These are phyloP conservation scores for Royoungia palumana DNA, from an alignment of 768 basidiomycete species.

Conservation along the genomic window DNA sequence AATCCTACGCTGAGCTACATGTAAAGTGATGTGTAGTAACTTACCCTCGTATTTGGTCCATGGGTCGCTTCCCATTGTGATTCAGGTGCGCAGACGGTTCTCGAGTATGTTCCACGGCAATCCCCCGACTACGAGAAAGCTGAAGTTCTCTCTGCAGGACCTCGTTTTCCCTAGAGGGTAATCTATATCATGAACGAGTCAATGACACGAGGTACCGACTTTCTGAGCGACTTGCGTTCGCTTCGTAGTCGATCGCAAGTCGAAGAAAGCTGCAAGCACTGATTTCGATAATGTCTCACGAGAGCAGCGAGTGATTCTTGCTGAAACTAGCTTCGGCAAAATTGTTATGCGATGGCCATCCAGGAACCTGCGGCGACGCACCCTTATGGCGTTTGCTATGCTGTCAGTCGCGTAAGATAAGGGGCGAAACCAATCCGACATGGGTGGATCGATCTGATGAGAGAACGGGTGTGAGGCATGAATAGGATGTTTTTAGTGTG, in stretches of 20 bases:
- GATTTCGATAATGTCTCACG: conserved; percentile 58
- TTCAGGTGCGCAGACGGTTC: conserved; percentile 44
- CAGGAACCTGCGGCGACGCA: conserved; percentile 20
- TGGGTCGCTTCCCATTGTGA: conserved; percentile 63
- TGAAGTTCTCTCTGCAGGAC: conserved; percentile 48
- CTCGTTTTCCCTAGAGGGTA: conserved; percentile 44
- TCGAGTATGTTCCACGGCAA: conserved; percentile 22
- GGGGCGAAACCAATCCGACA: conserved; percentile 78
- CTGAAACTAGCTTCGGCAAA: conserved; percentile 55
- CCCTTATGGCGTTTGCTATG: conserved; percentile 67
- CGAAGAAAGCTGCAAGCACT: conserved; percentile 45
- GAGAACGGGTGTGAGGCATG: conserved; percentile 1
- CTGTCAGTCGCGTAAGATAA: conserved; percentile 60
- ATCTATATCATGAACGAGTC: conserved; percentile 6
- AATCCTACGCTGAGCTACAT: neutral
- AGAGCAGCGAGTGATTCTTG: conserved; percentile 70
- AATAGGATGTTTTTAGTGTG: neutral
- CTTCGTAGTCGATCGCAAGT: conserved; percentile 32
- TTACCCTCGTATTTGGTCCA: conserved; percentile 45
- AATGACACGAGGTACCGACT: conserved; percentile 35
- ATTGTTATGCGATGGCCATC: no score
- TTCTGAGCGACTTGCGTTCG: conserved; percentile 50
- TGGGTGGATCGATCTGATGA: conserved; percentile 71
- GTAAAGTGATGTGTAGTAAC: conserved; percentile 8
- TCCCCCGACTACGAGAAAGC: conserved; percentile 39